Base-by-base conservation (phyloP, 805 yeast species). In the Candida ortonii region DNA sequence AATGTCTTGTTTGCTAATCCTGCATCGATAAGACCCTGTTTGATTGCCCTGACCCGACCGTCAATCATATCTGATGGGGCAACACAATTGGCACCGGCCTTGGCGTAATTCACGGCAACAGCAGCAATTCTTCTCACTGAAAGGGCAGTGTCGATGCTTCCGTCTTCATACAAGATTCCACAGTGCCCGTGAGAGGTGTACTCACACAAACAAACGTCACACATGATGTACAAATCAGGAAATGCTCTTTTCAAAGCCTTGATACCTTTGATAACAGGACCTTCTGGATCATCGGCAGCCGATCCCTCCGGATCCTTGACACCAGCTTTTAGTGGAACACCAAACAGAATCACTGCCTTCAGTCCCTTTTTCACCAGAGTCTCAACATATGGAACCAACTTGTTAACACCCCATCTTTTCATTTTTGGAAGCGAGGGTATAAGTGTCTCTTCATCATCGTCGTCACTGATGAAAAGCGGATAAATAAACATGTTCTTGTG, bases 51-150 rank as follows among this genome's bases (percentile, higher is more conserved):
- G 47, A 93, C 78, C 49, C 98, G 76, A 16, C 98, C 98, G 61
- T 93, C 98, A 53, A 89, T 80, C 97, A 93, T 93, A 58, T 93
- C 98, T 11, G 94, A 82, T 9, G 98, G 98, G 2, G 97, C 97
- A 20, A 93, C 95, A 38, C 87, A 83, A 57, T 93, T 73, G 2
- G 96, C 96, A 36, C 98, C 98, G 1, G 97, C 97, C 50, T 71
- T 76, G 20, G 97, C 97, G 57, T 93, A 93, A 59, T 86, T 88
- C 7, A 84, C 94, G 1, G 97, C 96, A 15, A 93, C 96, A 4
- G 90, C 89, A 3, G 95, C 97, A 29, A 93, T 72, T 58, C 98
- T 74, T 47, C 78, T 70, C 8, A 84, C 95, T 10, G 90, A 76
- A 34, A 63, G 57, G 35, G 78, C 84, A 36, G 95, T 73, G 56